Conservation (phyloP, 2,329 filamentous ascomycete species). For the Pleomassaria siparia region DNA sequence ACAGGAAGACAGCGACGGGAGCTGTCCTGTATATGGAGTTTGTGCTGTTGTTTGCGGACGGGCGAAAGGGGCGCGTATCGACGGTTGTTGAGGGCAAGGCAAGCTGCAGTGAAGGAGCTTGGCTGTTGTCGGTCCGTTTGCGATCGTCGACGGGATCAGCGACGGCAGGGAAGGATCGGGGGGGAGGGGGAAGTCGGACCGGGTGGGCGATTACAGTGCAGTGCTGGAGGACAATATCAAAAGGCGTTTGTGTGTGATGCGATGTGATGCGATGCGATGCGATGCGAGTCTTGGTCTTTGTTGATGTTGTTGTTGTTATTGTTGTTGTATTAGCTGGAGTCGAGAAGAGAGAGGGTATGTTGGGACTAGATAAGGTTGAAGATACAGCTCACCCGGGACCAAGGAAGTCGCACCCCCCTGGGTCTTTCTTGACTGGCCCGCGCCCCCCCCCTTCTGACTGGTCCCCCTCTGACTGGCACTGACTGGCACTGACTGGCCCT, state of each 20-base stretch:
- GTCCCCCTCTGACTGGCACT: too few species aligned
- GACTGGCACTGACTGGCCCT: too few species aligned
- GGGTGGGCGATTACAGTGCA: not conserved
- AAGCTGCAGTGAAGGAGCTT: conserved; percentile 38
- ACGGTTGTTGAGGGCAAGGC: conserved; percentile 25
- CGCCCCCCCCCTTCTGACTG: conserved; percentile 2
- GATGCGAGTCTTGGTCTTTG: conserved; percentile 1
- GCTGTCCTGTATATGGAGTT: conserved; percentile 14
- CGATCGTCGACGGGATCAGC: conserved; percentile 40
- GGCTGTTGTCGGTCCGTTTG: conserved; percentile 25
- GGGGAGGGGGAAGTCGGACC: not conserved
- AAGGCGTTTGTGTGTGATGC: not conserved
- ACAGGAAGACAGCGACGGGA: conserved; percentile 16
- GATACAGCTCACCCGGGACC: conserved; percentile 13
- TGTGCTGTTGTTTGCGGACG: conserved; percentile 10
- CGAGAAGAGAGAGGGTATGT: not conserved
- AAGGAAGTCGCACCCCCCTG: conserved; percentile 15
- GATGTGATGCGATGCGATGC: not conserved
- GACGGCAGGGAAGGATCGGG: conserved; percentile 21
- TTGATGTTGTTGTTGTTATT: not conserved
- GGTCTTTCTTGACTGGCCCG: not conserved
- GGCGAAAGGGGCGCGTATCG: conserved; percentile 16
- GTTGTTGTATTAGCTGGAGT: too few species aligned
- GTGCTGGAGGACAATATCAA: not conserved
- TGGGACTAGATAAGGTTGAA: not conserved